Percentiles rank a stretch among this genome's conserved stretches.
These are phyloP conservation scores for Arachnopeziza araneosa DNA, from an alignment of 2,329 filamentous ascomycete genomes.

Conservation along the genomic window DNA sequence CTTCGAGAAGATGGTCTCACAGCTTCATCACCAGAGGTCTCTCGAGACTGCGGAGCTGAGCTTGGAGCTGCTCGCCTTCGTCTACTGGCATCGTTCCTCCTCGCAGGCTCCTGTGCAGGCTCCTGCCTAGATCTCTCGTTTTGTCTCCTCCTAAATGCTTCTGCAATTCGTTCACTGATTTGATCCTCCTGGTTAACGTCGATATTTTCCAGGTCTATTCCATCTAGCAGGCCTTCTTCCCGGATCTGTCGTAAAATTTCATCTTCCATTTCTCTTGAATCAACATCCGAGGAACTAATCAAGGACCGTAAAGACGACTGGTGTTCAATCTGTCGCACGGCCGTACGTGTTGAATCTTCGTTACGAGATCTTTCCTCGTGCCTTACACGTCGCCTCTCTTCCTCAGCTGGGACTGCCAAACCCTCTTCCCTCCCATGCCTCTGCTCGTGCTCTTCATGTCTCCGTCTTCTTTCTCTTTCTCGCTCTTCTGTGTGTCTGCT, in stretches of 20 bases:
- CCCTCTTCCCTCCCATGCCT: constrained; percentile 21
- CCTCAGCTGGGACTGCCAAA: constrained; percentile 12
- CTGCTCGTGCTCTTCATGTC: constrained; percentile 26
- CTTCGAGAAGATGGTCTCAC: constrained; percentile 16
- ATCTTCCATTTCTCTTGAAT: constrained; percentile 72
- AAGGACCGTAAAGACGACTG: constrained; percentile 84
- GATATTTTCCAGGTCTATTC: constrained; percentile 82
- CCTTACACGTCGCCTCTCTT: constrained; percentile 22
- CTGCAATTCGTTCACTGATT: constrained; percentile 82
- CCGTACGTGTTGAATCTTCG: constrained; percentile 23
- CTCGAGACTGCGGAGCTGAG: constrained; percentile 26
- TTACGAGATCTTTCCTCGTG: constrained; percentile 24
- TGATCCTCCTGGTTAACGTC: constrained; percentile 82
- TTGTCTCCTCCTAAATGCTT: constrained; percentile 77
- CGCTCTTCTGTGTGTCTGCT: constrained; percentile 23
- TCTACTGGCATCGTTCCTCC: constrained; percentile 36
- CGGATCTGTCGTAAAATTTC: constrained; percentile 87
- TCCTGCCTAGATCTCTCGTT: constrained; percentile 51
- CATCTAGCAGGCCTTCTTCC: constrained; percentile 80
- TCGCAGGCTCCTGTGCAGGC: constrained; percentile 36
- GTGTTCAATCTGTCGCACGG: constrained; percentile 66
- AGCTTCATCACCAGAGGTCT: constrained; percentile 24
- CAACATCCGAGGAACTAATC: constrained; percentile 72
- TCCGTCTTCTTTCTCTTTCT: constrained; percentile 26
- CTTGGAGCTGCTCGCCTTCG: constrained; percentile 17